phyloP scores from a whole-genome alignment of 2,329 filamentous ascomycete genomes.

The Aspergillus tamarii region DNA sequence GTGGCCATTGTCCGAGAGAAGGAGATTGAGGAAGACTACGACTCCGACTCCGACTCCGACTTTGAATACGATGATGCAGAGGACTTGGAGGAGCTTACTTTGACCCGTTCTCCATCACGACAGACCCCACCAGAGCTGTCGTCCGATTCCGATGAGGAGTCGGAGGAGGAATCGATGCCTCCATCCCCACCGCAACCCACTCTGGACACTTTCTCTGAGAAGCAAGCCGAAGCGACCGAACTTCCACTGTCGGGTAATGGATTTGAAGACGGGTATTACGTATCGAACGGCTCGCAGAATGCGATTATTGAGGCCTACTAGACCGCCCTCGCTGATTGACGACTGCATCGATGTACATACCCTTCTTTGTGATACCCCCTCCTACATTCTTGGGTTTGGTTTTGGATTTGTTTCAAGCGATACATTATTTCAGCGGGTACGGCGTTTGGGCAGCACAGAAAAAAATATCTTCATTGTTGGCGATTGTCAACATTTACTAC shows the following conservation, averaged over 20 bases:
- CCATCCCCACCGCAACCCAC: conserved; percentile 65
- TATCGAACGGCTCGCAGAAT: conserved; percentile 46
- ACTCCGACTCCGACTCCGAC: conserved; percentile 59
- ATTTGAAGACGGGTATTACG: conserved; percentile 54
- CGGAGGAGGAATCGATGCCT: conserved; percentile 73
- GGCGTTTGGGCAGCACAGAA: conserved; percentile 16
- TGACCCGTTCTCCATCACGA: conserved; percentile 71
- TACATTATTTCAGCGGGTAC: conserved; percentile 15
- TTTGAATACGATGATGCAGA: conserved; percentile 61
- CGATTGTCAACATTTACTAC: conserved; percentile 9
- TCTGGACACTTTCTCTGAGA: conserved; percentile 64
- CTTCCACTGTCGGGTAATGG: conserved; percentile 41
- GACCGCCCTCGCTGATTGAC: conserved; percentile 19
- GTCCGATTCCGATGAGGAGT: conserved; percentile 65
- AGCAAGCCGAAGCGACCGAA: conserved; percentile 53
- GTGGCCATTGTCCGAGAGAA: conserved; percentile 34
- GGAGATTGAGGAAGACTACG: conserved; percentile 35
- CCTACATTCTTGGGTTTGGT: conserved; percentile 1
- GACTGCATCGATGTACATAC: background rate
- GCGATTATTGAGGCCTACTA: conserved; percentile 55
- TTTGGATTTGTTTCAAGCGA: conserved; percentile 11
- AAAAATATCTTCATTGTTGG: conserved; percentile 7
- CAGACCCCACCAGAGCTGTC: conserved; percentile 70
- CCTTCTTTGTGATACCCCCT: conserved; percentile 21
- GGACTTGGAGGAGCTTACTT: conserved; percentile 62